Percentiles rank a stretch among this genome's conserved stretches.
These are phyloP conservation scores for Cyberlindnera veronae DNA, from an alignment of 805 yeast species.

Conservation along the genomic window DNA sequence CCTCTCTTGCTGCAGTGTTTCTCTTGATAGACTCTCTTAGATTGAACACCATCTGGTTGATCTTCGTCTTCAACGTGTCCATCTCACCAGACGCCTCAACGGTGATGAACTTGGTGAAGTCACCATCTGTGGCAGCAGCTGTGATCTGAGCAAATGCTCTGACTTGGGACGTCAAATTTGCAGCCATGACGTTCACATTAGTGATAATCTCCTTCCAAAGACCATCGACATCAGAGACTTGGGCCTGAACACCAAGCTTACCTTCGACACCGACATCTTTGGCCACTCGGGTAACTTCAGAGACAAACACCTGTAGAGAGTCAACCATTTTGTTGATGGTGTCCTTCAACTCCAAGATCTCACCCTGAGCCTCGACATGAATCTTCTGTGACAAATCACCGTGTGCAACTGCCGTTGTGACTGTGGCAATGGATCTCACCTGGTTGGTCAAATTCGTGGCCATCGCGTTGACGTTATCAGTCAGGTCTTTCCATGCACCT, in stretches of 20 bases:
- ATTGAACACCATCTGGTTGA: slow-evolving; percentile 80
- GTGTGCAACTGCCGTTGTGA: slow-evolving; percentile 91
- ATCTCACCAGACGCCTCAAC: slow-evolving; percentile 92
- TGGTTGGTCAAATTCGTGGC: slow-evolving; percentile 88
- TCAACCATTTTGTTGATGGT: slow-evolving; percentile 94
- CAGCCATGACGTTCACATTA: slow-evolving; percentile 90
- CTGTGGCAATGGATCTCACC: slow-evolving; percentile 89
- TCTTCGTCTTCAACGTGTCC: slow-evolving; percentile 52
- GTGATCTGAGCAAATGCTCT: slow-evolving; percentile 92
- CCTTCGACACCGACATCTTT: slow-evolving; percentile 93
- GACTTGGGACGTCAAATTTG: slow-evolving; percentile 88
- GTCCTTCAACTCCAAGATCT: slow-evolving; percentile 76
- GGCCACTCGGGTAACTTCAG: slow-evolving; percentile 87
- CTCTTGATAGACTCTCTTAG: slow-evolving; percentile 86
- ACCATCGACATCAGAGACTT: slow-evolving; percentile 87
- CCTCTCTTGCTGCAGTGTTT: slow-evolving; percentile 91
- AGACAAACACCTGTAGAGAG: slow-evolving; percentile 80
- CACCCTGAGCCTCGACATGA: slow-evolving; percentile 88
- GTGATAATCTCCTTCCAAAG: slow-evolving; percentile 90
- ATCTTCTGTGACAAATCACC: slow-evolving; percentile 89
- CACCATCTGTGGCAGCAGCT: slow-evolving; percentile 93
- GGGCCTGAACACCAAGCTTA: slow-evolving; percentile 88
- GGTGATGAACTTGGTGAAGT: slow-evolving; percentile 83
- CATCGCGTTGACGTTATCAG: slow-evolving; percentile 90
- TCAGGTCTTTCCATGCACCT: slow-evolving; percentile 89